phyloP scores from a whole-genome alignment of 2,329 filamentous ascomycete species.

The Onygena corvina region DNA sequence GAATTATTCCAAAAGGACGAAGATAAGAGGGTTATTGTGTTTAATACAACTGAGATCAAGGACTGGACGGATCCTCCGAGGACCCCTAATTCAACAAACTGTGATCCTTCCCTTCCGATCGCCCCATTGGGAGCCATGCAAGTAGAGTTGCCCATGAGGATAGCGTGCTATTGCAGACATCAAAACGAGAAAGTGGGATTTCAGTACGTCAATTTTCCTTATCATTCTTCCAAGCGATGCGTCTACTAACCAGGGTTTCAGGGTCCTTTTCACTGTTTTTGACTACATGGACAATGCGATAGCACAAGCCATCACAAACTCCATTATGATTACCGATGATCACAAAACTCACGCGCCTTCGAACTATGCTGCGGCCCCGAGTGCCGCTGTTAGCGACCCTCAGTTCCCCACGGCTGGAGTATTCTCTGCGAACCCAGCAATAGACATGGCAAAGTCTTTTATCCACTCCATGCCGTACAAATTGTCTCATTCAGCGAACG shows the following conservation, averaged over 20 bases:
- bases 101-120: conserved; percentile 22
- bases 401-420: conserved; percentile 35
- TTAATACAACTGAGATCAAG: conserved; percentile 79
- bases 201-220: conserved; percentile 32
- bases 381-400: conserved; percentile 27
- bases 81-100: conserved; percentile 39
- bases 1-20: conserved; percentile 74
- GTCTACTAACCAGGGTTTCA: conserved; percentile 21
- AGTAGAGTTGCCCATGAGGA: conserved; percentile 82
- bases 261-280: conserved; percentile 88
- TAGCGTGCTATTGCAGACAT: conserved; percentile 93
- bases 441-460: conserved; percentile 24
- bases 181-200: conserved; percentile 90
- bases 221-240: not conserved
- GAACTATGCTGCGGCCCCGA: conserved; percentile 25
- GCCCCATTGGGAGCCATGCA: conserved; percentile 52
- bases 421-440: conserved; percentile 28
- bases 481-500: conserved; percentile 50
- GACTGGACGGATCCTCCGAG: conserved; percentile 60
- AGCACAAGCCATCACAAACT: conserved; percentile 71
- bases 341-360: conserved; percentile 67
- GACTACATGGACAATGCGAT: conserved; percentile 64
- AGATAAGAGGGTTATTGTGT: conserved; percentile 70
- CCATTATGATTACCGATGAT: conserved; percentile 95
- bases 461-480: conserved; percentile 37